phyloP scores from a whole-genome alignment of 2,329 filamentous ascomycete species.

The Byssochlamys sp. region DNA sequence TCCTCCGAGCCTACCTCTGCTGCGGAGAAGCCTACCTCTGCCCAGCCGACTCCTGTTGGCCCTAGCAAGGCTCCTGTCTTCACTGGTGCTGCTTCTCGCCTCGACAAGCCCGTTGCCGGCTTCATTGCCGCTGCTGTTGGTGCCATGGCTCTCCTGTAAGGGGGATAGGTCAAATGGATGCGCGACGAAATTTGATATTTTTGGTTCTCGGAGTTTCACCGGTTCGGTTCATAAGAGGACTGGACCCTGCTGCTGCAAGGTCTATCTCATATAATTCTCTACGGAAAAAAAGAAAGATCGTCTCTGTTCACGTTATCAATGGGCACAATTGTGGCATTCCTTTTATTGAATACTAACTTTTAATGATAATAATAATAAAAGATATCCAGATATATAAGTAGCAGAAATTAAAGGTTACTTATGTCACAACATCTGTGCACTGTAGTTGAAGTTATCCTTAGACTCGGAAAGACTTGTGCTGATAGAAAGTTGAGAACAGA shows the following conservation, averaged over 20 bases:
- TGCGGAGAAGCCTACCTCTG: background rate
- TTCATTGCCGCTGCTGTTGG: conserved; percentile 29
- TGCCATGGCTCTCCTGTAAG: conserved; percentile 31
- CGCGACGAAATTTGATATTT: background rate
- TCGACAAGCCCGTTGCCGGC: conserved; percentile 25
- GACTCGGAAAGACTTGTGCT: too few species aligned
- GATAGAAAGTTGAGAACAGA: too few species aligned
- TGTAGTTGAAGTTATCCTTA: too few species aligned
- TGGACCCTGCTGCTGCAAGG: background rate
- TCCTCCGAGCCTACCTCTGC: background rate
- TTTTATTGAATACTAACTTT: background rate
- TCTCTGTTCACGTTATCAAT: background rate
- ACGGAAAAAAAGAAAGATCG: background rate
- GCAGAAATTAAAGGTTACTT: too few species aligned
- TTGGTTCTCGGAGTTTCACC: background rate
- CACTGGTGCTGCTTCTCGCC: conserved; percentile 25
- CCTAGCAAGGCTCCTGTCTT: conserved; percentile 11
- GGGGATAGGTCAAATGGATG: conserved; percentile 1
- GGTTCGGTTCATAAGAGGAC: background rate
- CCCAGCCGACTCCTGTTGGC: conserved; percentile 4
- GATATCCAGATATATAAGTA: background rate
- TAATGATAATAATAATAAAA: background rate
- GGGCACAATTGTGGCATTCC: background rate
- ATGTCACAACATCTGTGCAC: too few species aligned
- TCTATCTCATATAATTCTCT: background rate